Conservation (phyloP, 495 filamentous ascomycete species). For the Amorphotheca resinae region DNA sequence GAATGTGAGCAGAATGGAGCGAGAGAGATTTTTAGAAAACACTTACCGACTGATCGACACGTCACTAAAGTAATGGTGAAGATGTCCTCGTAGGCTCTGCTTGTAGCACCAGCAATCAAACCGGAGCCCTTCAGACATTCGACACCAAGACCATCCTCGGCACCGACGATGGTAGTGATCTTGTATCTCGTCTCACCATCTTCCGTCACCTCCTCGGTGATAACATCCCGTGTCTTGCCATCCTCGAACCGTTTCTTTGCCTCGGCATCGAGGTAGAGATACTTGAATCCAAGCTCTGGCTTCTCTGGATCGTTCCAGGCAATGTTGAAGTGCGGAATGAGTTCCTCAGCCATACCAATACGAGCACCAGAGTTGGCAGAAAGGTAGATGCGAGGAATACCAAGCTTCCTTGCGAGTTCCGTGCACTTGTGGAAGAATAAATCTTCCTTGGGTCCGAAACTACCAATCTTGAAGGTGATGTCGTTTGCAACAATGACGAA, state of each 20-base stretch:
- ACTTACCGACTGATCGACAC: conserved; percentile 76
- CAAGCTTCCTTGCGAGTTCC: conserved; percentile 81
- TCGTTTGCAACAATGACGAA: conserved; percentile 98
- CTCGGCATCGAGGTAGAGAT: conserved; percentile 87
- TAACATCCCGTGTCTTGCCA: conserved; percentile 66
- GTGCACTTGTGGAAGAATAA: conserved; percentile 99
- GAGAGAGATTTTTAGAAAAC: conserved; percentile 20
- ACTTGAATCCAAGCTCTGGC: conserved; percentile 91
- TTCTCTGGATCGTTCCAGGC: conserved; percentile 83
- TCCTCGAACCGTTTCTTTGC: conserved; percentile 82
- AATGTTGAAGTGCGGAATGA: conserved; percentile 92
- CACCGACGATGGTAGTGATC: conserved; percentile 88
- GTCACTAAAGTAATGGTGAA: conserved; percentile 98
- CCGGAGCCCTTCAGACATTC: conserved; percentile 95
- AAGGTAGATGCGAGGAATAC: conserved; percentile 92
- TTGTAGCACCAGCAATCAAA: conserved; percentile 95
- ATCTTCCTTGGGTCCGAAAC: conserved; percentile 91
- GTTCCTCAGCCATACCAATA: conserved; percentile 90
- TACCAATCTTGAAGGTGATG: conserved; percentile 97
- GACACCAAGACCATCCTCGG: conserved; percentile 92
- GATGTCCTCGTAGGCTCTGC: conserved; percentile 94
- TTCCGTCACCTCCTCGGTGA: conserved; percentile 75
- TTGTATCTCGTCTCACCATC: conserved; percentile 86
- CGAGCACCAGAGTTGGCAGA: conserved; percentile 99
- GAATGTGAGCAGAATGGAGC: neutral